Conservation (phyloP, 805 yeast genomes). For the Soucietia sequanensis region DNA sequence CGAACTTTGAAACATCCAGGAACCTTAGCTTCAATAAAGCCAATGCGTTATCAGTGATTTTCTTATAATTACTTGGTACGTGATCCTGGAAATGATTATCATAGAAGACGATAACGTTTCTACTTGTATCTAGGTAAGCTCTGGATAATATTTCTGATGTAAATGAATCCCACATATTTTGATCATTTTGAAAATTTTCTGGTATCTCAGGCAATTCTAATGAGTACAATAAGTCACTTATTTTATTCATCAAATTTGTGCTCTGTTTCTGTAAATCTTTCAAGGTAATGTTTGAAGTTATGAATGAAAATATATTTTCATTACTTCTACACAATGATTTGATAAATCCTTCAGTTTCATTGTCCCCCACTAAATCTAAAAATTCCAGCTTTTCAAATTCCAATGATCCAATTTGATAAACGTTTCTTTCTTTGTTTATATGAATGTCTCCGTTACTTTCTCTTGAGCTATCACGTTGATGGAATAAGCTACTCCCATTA, state of each 20-base stretch:
- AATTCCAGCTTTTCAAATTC: constrained; percentile 55
- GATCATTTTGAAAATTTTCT: constrained; percentile 21
- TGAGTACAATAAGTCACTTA: constrained; percentile 26
- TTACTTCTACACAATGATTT: constrained; percentile 34
- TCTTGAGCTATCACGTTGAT: constrained; percentile 3
- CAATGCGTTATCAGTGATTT: constrained; percentile 33
- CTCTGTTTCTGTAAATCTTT: constrained; percentile 43
- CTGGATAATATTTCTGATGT: constrained; percentile 27
- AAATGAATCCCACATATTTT: constrained; percentile 35
- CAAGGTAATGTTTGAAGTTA: constrained; percentile 41
- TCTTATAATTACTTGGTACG: constrained; percentile 23
- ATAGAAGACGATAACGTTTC: constrained; percentile 29
- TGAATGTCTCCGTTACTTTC: constrained; percentile 17
- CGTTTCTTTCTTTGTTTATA: constrained; percentile 26
- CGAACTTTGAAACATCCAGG: constrained; percentile 12
- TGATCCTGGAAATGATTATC: constrained; percentile 21
- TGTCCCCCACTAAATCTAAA: constrained; percentile 31
- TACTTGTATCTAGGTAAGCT: constrained; percentile 28
- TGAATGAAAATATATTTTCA: constrained; percentile 37
- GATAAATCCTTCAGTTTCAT: constrained; percentile 59
- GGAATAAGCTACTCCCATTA: constrained; percentile 2
- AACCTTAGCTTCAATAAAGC: constrained; percentile 31
- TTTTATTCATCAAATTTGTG: constrained; percentile 28
- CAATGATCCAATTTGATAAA: constrained; percentile 45
- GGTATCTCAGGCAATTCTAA: constrained; percentile 36